phyloP scores from a whole-genome alignment of 768 basidiomycete genomes.

The Obba rivulosa region DNA sequence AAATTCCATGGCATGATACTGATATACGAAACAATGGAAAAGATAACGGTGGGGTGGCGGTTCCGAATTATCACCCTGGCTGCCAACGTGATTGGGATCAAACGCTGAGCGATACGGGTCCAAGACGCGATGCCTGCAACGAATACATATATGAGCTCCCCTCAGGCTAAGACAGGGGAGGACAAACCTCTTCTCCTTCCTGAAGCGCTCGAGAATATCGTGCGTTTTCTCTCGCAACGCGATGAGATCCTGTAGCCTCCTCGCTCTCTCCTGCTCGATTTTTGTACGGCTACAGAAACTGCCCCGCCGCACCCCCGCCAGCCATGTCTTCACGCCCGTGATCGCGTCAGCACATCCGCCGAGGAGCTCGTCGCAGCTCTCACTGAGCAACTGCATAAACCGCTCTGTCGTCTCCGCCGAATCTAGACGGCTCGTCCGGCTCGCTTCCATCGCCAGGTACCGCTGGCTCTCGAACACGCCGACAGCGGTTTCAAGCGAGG shows the following conservation, averaged over 20 bases:
- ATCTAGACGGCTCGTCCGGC: slow-evolving; percentile 36
- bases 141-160: not conserved
- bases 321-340: slow-evolving; percentile 43
- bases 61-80: slow-evolving; percentile 25
- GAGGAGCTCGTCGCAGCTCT: slow-evolving; percentile 53
- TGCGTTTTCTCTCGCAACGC: slow-evolving; percentile 32
- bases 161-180: not conserved
- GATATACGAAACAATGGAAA: slow-evolving; percentile 72
- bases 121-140: slow-evolving; percentile 40
- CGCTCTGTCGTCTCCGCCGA: slow-evolving; percentile 36
- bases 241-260: slow-evolving; percentile 33
- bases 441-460: slow-evolving; percentile 64
- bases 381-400: slow-evolving; percentile 39
- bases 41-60: slow-evolving; percentile 62
- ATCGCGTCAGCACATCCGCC: slow-evolving; percentile 36
- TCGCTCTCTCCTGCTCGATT: slow-evolving; percentile 26
- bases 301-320: slow-evolving; percentile 33
- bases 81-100: slow-evolving; percentile 27
- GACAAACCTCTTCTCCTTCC: slow-evolving; percentile 43
- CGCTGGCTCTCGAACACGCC: slow-evolving; percentile 71
- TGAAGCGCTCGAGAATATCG: slow-evolving; percentile 40
- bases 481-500: slow-evolving; percentile 44
- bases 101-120: slow-evolving; percentile 58
- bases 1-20: slow-evolving; percentile 45
- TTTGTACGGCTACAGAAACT: slow-evolving; percentile 31